Conservation (phyloP, 441 rosid genomes). For the Corymbia citriodora region DNA sequence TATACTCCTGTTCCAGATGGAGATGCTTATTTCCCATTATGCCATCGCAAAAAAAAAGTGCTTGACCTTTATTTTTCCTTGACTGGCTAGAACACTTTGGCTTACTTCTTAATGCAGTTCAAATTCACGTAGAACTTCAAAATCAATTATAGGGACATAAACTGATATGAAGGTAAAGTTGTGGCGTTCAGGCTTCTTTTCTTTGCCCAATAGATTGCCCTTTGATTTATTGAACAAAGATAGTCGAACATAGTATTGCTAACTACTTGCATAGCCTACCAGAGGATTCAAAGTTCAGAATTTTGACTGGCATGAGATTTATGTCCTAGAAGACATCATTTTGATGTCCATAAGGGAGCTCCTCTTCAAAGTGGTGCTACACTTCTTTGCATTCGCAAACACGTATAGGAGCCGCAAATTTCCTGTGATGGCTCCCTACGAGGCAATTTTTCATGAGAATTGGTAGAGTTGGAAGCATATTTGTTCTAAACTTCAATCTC, state of each 20-base stretch:
- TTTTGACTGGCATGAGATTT: not conserved
- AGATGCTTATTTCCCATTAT: not conserved
- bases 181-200: not conserved
- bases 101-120: not conserved
- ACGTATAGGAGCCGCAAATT: not conserved
- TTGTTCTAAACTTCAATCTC: not conserved
- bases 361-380: not conserved
- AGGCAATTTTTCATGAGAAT: not conserved
- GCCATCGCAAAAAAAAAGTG: not conserved
- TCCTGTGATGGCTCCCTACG: not conserved
- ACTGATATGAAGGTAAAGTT: not conserved
- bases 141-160: not conserved
- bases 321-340: not conserved
- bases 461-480: not conserved
- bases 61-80: not conserved
- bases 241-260: not conserved
- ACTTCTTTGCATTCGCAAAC: not conserved
- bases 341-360: not conserved
- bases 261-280: not conserved
- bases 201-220: not conserved
- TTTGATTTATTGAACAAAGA: not conserved
- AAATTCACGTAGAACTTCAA: not conserved
- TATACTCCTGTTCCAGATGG: not conserved
- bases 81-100: not conserved
- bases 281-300: not conserved